phyloP scores from a whole-genome alignment of 2,329 filamentous ascomycete species.

The Diatrype stigma region DNA sequence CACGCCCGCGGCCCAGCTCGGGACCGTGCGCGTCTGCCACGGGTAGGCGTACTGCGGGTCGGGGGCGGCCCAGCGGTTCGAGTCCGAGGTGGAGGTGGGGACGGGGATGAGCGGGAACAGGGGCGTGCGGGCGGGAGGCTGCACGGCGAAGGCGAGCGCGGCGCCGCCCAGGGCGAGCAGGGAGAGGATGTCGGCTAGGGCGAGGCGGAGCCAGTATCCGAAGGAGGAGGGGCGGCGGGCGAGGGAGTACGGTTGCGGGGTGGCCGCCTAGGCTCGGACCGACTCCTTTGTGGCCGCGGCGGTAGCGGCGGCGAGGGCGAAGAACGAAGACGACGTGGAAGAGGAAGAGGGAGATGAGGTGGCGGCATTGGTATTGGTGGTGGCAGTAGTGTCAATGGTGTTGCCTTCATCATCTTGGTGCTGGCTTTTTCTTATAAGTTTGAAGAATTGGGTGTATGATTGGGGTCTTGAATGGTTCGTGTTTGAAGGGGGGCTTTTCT shows the following conservation, averaged over 20 bases:
- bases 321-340: background rate
- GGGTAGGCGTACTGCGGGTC: slow-evolving; percentile 63
- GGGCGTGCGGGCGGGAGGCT: slow-evolving; percentile 34
- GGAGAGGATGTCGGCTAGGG: background rate
- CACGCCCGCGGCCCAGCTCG: slow-evolving; percentile 54
- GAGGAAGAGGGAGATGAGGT: background rate
- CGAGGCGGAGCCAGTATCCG: background rate
- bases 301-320: too few relatives aligned
- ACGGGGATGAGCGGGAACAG: slow-evolving; percentile 62
- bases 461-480: background rate
- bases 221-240: background rate
- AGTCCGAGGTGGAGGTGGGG: too few relatives aligned
- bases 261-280: background rate
- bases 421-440: background rate
- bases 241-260: background rate
- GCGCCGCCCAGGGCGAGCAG: background rate
- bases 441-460: background rate
- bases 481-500: background rate
- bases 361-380: background rate
- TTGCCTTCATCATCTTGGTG: background rate
- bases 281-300: background rate
- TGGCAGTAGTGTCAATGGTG: background rate
- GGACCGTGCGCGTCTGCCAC: slow-evolving; percentile 56
- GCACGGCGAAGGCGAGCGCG: background rate
- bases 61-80: slow-evolving; percentile 60